Conservation (phyloP, 345 rosid species). For the Boechera retrofracta region DNA sequence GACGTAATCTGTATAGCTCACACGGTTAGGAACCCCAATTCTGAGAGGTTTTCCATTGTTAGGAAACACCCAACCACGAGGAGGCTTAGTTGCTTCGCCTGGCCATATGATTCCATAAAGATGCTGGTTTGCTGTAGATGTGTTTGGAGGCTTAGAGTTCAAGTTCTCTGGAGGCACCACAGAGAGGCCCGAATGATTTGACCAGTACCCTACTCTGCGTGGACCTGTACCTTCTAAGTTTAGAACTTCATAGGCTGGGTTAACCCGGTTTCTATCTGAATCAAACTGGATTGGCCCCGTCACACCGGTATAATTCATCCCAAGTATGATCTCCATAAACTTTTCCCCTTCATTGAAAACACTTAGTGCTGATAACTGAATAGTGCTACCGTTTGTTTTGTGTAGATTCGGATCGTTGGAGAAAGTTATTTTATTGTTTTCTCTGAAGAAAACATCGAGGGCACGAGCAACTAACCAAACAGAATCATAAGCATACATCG, state of each 20-base stretch:
- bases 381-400: constrained; percentile 53
- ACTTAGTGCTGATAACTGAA: constrained; percentile 63
- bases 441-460: constrained; percentile 63
- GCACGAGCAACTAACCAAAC: constrained; percentile 91
- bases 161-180: constrained; percentile 67
- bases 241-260: constrained; percentile 77
- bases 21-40: constrained; percentile 83
- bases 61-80: constrained; percentile 98
- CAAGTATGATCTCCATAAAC: constrained; percentile 63
- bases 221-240: constrained; percentile 79
- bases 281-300: constrained; percentile 69
- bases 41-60: constrained; percentile 76
- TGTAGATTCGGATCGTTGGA: constrained; percentile 67
- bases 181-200: constrained; percentile 81
- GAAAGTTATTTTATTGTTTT: constrained; percentile 69
- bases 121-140: constrained; percentile 57
- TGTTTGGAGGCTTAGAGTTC: constrained; percentile 61
- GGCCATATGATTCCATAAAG: constrained; percentile 85
- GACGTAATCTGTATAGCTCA: constrained; percentile 61
- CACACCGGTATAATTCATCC: constrained; percentile 74
- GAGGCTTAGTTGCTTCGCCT: constrained; percentile 62
- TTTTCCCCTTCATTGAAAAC: constrained; percentile 74
- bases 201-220: constrained; percentile 91
- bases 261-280: constrained; percentile 65
- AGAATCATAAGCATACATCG: constrained; percentile 89